Conservation (phyloP, 225 moss, liverwort and hornwort genomes). For the Antitrichia curtipendula region DNA sequence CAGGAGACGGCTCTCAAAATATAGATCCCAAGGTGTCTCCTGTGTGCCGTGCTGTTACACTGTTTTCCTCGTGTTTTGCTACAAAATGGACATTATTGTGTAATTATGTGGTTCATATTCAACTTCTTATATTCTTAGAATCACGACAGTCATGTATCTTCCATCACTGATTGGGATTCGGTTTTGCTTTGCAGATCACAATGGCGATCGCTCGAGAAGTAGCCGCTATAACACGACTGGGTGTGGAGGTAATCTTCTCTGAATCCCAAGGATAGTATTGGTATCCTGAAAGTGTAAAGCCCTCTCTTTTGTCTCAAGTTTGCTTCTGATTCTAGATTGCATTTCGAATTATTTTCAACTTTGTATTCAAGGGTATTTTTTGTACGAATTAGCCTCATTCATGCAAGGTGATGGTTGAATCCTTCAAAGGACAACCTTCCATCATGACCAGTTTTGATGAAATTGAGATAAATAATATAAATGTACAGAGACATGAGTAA, state of each 20-base stretch:
- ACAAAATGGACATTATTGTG: background rate
- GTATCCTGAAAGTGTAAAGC: background rate
- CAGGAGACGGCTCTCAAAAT: conserved; percentile 77
- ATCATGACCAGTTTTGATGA: background rate
- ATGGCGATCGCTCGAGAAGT: conserved; percentile 93
- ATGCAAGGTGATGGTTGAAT: background rate
- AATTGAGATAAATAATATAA: background rate
- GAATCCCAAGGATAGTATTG: too few species aligned
- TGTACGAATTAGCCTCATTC: background rate
- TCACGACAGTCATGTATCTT: background rate
- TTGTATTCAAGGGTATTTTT: background rate
- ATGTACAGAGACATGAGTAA: too few species aligned
- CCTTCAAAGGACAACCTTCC: too few species aligned
- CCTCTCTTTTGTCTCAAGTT: background rate
- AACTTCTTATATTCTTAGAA: background rate
- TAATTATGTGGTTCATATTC: background rate
- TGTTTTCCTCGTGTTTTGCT: background rate
- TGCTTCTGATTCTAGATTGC: background rate
- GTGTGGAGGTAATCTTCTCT: conserved; percentile 52
- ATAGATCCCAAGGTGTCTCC: conserved; percentile 89
- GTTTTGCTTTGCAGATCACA: conserved; percentile 57
- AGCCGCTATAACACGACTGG: conserved; percentile 73
- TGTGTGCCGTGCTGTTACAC: background rate
- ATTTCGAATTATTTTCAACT: background rate
- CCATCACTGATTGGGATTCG: background rate